phyloP scores from a whole-genome alignment of 192 early-diverging fungal species.

The Entomortierella beljakovae region DNA sequence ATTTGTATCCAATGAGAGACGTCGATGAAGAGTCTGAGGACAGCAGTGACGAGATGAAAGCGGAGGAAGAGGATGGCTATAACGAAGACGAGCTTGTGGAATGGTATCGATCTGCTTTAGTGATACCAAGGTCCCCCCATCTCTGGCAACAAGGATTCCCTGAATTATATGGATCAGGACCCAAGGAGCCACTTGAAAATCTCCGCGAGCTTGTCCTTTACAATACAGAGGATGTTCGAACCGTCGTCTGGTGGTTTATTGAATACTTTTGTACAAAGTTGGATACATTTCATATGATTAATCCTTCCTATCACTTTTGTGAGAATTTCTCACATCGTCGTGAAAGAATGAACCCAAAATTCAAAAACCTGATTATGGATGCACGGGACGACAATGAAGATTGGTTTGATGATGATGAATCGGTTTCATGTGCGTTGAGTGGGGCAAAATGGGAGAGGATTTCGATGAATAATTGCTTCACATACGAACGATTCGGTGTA shows the following conservation, averaged over 20 bases:
- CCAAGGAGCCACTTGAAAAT: not conserved
- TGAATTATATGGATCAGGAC: not conserved
- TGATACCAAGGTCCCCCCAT: not conserved
- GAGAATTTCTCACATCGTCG: not conserved
- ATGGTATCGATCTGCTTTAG: not conserved
- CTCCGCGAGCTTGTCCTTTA: not conserved
- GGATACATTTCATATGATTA: not conserved
- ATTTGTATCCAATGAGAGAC: not conserved
- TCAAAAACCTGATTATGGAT: not conserved
- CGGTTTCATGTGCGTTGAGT: not conserved
- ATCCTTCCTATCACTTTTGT: constrained; percentile 4
- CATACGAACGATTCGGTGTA: not conserved
- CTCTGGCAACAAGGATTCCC: not conserved
- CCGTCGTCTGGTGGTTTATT: not conserved
- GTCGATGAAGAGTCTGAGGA: constrained; percentile 11
- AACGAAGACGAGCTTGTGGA: constrained; percentile 7
- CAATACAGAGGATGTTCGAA: not conserved
- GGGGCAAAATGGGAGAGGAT: not conserved
- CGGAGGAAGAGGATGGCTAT: not conserved
- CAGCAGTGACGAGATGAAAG: not conserved
- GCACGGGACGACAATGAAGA: not conserved
- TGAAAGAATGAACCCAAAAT: not conserved
- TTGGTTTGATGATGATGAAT: not conserved
- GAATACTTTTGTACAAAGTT: not conserved
- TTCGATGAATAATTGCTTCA: not conserved